Conservation (phyloP, 345 rosid species). For the Boechera retrofracta region DNA sequence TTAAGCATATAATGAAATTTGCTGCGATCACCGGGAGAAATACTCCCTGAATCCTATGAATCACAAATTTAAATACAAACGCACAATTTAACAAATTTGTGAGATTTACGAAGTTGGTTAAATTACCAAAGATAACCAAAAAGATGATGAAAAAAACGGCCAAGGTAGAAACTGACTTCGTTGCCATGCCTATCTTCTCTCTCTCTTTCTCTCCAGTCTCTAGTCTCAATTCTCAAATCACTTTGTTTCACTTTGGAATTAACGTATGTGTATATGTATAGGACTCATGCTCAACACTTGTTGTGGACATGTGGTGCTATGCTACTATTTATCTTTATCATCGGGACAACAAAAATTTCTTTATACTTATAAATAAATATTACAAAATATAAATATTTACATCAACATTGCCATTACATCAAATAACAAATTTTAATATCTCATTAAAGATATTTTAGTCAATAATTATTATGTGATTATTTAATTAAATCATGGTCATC, state of each 20-base stretch:
- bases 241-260: slow-evolving; percentile 15
- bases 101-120: background rate
- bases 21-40: background rate
- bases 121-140: background rate
- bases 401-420: no score
- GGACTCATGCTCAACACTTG: no score
- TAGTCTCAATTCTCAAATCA: background rate
- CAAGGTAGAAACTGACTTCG: slow-evolving; percentile 4
- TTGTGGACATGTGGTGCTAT: no score
- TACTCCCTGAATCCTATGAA: background rate
- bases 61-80: background rate
- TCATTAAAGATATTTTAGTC: no score
- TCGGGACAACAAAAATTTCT: background rate
- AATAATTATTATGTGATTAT: no score
- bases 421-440: no score
- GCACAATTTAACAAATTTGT: background rate
- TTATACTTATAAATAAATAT: no score
- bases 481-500: no score
- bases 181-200: background rate
- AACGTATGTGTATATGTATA: background rate
- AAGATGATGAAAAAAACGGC: background rate
- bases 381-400: no score
- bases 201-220: background rate
- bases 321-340: background rate
- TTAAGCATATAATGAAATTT: background rate